Percentiles rank a stretch among this genome's conserved stretches.
phyloP scores from a whole-genome alignment of 2,329 filamentous ascomycete species.

The Onygenales sp. region DNA sequence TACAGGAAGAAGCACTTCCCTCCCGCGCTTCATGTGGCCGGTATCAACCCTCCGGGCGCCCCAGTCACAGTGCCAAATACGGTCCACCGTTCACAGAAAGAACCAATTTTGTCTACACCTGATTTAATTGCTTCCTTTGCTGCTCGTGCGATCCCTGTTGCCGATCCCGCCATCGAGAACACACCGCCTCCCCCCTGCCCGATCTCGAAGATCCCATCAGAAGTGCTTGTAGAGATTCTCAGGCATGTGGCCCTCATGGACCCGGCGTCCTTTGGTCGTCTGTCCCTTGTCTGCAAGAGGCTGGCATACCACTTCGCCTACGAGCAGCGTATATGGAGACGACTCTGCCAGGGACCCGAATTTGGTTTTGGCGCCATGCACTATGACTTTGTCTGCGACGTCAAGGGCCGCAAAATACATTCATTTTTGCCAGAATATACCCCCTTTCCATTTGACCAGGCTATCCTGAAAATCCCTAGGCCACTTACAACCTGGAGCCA shows the following conservation, averaged over 20 bases:
- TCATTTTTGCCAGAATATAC: constrained; percentile 25
- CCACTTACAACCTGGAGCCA: constrained; percentile 45
- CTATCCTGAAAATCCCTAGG: constrained; percentile 31
- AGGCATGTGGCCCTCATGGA: constrained; percentile 64
- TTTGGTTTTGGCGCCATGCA: constrained; percentile 79
- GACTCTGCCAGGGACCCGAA: constrained; percentile 57
- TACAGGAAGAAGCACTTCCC: constrained; percentile 93
- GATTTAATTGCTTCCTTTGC: constrained; percentile 73
- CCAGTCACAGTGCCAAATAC: constrained; percentile 43
- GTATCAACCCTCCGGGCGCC: constrained; percentile 40
- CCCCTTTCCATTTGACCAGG: constrained; percentile 25
- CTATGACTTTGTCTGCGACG: constrained; percentile 60
- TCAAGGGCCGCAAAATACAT: constrained; percentile 38
- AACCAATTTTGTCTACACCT: constrained; percentile 42
- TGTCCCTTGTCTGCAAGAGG: constrained; percentile 75
- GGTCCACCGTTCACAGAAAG: constrained; percentile 49
- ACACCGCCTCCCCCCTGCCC: constrained; percentile 69
- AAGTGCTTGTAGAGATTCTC: constrained; percentile 75
- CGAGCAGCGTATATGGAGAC: constrained; percentile 80
- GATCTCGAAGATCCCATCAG: constrained; percentile 66
- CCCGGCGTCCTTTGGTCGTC: constrained; percentile 63
- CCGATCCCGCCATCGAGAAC: constrained; percentile 60
- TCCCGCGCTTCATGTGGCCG: constrained; percentile 42
- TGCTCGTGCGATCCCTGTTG: constrained; percentile 55
- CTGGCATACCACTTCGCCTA: constrained; percentile 75